A percentile compares a stretch with the other conserved stretches of the same genome.
Evolutionary conservation across 331 rosid species (phyloP).

Genomic region (Malus hybrid): DNA sequence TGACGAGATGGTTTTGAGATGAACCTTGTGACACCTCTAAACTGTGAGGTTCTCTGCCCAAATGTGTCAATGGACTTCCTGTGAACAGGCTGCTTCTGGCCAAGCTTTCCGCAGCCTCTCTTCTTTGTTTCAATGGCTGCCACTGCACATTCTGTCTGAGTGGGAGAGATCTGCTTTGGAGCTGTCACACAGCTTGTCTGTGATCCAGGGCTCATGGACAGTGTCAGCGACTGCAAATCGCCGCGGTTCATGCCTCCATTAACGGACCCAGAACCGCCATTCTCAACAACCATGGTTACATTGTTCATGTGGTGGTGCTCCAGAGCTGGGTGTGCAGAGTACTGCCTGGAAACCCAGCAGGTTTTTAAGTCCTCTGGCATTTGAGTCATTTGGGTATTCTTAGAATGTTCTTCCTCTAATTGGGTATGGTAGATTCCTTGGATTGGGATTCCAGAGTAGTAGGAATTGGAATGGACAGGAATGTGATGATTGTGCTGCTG

Average conservation of each 20-base stretch:
- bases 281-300: constrained; percentile 22
- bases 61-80: constrained; percentile 94
- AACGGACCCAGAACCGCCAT: constrained; percentile 28
- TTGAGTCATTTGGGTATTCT: constrained; percentile 34
- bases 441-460: constrained; percentile 37
- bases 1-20: background rate
- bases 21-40: constrained; percentile 91
- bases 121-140: constrained; percentile 53
- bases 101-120: constrained; percentile 56
- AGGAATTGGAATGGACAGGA: constrained; percentile 28
- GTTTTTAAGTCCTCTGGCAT: constrained; percentile 34
- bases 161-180: constrained; percentile 54
- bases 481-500: constrained; percentile 2
- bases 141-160: constrained; percentile 29
- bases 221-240: constrained; percentile 64
- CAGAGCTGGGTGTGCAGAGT: constrained; percentile 28
- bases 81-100: constrained; percentile 83
- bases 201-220: constrained; percentile 93
- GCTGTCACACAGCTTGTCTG: constrained; percentile 82
- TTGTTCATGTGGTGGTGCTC: constrained; percentile 41
- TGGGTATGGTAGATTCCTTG: constrained; percentile 40
- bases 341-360: constrained; percentile 47
- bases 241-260: constrained; percentile 41
- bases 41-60: constrained; percentile 96
- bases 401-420: constrained; percentile 25